Base-by-base conservation (phyloP, 176 grass and related monocot genomes). In the Cenchrus americanus region DNA sequence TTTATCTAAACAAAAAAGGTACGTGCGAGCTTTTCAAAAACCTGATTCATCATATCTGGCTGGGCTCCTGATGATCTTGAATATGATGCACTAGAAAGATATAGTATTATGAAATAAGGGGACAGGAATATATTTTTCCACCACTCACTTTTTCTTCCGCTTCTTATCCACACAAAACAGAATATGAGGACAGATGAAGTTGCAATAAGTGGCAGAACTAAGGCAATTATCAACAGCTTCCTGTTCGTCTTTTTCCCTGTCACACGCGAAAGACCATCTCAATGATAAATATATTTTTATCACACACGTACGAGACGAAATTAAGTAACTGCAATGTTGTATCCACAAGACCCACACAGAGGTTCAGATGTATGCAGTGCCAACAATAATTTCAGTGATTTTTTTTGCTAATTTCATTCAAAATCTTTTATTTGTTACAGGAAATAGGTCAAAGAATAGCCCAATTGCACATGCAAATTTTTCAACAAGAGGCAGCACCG, bases 161-260 rank as follows among this genome's bases (percentile, higher is more conserved):
- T 52, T 52, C 70, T 73, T 73, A 73, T 73, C 70, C 44, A 73
- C 14, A 1, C 47, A 73, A 73, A 73, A 18, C 2, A 51, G 14
- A 52, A 14, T 18, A 52, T 8, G 11, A 73, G 47, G 46, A 73
- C 14, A 23, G 2, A 52, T 15, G 23, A 26, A 73, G 47, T 22
- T 30, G 70, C 22, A 17, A 73, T 32, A 22, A 73, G 70, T 17
- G 70, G 70, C 70, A 73, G 6, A 2, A 73, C 13, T 73, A 73
- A 15, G 47, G 70, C 70, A 52, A 73, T 6, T 73, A 52, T 73
- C 47, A 73, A 30, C n/a, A 72, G 22, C 13, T 72, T 72, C 11
- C 23, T 51, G 18, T 14, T 44, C 66, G 21, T 72, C 44, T 51
- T 72, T 51, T 23, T 52, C 47, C 70, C 70, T 73, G 23, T 18